phyloP scores from a whole-genome alignment of 495 filamentous ascomycete genomes.

The Clohesyomyces aquaticus region DNA sequence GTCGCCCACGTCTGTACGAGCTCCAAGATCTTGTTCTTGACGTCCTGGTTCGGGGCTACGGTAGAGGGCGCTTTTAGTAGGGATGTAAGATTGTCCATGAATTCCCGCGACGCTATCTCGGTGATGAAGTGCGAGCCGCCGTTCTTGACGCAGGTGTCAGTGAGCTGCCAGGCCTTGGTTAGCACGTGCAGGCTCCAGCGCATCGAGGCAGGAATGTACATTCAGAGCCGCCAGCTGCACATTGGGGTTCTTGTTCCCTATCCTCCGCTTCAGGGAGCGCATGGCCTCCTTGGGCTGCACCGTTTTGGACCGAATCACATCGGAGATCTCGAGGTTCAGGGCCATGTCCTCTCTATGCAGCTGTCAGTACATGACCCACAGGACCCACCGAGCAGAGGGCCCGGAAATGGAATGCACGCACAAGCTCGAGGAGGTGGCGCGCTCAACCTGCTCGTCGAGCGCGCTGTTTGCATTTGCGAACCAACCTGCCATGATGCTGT shows the following conservation, averaged over 20 bases:
- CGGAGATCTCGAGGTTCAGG: constrained; percentile 94
- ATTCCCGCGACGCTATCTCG: constrained; percentile 94
- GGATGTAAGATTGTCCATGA: constrained; percentile 95
- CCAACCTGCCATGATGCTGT: constrained; percentile 76
- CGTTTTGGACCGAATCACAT: constrained; percentile 93
- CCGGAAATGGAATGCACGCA: too few relatives aligned
- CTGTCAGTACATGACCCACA: constrained; percentile 27
- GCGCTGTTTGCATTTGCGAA: constrained; percentile 76
- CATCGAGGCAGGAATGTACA: constrained; percentile 52
- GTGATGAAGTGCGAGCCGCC: constrained; percentile 93
- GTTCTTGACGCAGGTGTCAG: constrained; percentile 98
- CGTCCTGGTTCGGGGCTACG: constrained; percentile 77
- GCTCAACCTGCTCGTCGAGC: constrained; percentile 95
- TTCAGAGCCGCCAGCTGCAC: constrained; percentile 90
- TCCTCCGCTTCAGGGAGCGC: constrained; percentile 88
- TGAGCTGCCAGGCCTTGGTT: constrained; percentile 65
- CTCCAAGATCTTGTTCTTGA: constrained; percentile 87
- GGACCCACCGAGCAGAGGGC: too few relatives aligned
- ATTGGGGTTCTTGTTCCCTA: constrained; percentile 96
- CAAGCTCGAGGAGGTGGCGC: constrained; percentile 91
- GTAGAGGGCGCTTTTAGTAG: constrained; percentile 79
- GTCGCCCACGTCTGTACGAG: constrained; percentile 92
- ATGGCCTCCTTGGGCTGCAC: constrained; percentile 97
- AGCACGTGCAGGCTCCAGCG: too few relatives aligned
- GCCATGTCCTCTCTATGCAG: constrained; percentile 86